Conservation (phyloP, 441 rosid genomes). For the Gossypium trilobum region DNA sequence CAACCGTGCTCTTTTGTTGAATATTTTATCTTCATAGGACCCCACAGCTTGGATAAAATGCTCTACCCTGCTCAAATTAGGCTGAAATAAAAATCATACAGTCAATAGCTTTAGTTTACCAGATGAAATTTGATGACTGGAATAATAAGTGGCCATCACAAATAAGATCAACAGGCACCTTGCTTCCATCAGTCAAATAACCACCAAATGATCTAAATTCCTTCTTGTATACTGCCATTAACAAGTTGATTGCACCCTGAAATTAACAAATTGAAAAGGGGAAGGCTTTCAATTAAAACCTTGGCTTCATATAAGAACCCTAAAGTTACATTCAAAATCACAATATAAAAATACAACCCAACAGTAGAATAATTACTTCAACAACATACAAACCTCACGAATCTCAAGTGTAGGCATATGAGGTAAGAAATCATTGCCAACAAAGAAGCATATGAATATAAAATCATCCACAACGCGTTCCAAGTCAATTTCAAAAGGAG, state of each 20-base stretch:
- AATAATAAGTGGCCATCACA: conserved; percentile 9
- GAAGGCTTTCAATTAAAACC: not conserved
- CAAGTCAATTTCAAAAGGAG: conserved; percentile 47
- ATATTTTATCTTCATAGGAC: conserved; percentile 70
- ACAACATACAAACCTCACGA: conserved; percentile 64
- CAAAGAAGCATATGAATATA: conserved; percentile 95
- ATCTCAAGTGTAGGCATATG: conserved; percentile 99
- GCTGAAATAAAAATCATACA: conserved; percentile 36
- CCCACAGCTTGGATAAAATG: conserved; percentile 88
- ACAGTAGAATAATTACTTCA: not conserved
- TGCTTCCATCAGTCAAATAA: conserved; percentile 68
- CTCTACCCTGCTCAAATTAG: conserved; percentile 64
- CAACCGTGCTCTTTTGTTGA: conserved; percentile 68
- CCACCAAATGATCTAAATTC: conserved; percentile 53
- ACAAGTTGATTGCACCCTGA: conserved; percentile 93
- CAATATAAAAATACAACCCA: not conserved
- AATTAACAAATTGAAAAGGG: conserved; percentile 14
- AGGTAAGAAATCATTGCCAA: conserved; percentile 95
- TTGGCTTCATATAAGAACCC: not conserved
- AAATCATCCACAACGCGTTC: conserved; percentile 94
- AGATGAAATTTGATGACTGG: conserved; percentile 11
- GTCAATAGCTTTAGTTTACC: not conserved
- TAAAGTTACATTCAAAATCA: not conserved
- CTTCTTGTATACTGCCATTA: conserved; percentile 80
- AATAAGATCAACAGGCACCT: conserved; percentile 33